A percentile compares a stretch with the other conserved stretches of the same genome.
These are phyloP conservation scores for Prosopis cineraria DNA, from an alignment of 306 rosid species.

Conservation along the genomic window DNA sequence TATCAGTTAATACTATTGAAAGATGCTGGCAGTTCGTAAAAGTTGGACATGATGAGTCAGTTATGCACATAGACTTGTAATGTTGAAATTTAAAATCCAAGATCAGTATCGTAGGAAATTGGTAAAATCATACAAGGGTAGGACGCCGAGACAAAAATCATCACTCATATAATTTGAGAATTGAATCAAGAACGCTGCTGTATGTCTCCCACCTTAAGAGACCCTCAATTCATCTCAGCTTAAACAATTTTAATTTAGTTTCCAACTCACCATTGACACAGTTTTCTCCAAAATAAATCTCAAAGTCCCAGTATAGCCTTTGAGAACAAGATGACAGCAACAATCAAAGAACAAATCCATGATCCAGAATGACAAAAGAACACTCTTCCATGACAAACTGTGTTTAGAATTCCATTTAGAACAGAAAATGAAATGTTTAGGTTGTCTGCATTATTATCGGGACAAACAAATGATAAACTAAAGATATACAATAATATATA, in stretches of 20 bases:
- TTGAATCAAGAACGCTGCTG: background rate
- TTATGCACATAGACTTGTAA: background rate
- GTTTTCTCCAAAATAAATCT: background rate
- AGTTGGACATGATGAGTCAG: background rate
- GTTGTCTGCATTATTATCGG: background rate
- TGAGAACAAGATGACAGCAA: background rate
- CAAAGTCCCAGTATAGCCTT: background rate
- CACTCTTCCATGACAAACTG: background rate
- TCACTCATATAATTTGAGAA: background rate
- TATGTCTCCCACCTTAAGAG: background rate
- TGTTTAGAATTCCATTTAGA: background rate
- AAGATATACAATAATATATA: background rate
- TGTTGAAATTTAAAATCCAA: background rate
- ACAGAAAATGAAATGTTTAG: background rate
- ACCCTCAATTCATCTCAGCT: background rate
- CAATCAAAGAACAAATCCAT: background rate
- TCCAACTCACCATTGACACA: background rate
- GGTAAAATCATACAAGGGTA: conserved; percentile 9
- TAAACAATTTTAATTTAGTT: background rate
- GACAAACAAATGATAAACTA: background rate
- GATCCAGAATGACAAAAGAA: no score
- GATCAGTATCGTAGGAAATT: background rate
- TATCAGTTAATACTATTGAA: background rate
- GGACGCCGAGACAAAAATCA: background rate
- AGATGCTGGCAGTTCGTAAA: background rate